Base-by-base conservation (phyloP, 2,329 filamentous ascomycete species). In the Colletotrichum camelliae region DNA sequence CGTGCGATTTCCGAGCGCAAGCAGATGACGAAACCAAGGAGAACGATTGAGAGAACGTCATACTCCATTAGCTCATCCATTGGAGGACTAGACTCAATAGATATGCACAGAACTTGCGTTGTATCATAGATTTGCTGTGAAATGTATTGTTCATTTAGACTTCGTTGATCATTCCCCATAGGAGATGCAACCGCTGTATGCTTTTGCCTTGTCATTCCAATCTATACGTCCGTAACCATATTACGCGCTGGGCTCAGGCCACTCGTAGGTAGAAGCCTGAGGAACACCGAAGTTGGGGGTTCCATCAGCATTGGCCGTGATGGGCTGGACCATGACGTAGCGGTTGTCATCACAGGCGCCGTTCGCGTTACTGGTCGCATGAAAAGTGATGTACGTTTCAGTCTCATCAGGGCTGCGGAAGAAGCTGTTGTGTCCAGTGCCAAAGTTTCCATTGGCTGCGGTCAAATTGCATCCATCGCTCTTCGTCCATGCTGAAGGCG, bases 341-440 rank as follows among this genome's bases (percentile, higher is more conserved):
- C 90, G 81, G 6, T 85, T 88, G 2, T 87, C 85, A 74, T 91
- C 89, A 71, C 90, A 92, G 1, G 87, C 85, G 1, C 90, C 90
- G 0, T 81, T 82, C 13, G 84, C 82, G 74, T 86, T 88, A 2
- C 84, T 82, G 1, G 89, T 91, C 1, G 90, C 90, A 77, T 92
- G 89, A 80, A 89, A 92, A 0, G 89, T 87, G 67, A 89, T 90
- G 87, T 87, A 92, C 4, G 86, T 88, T 81, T 91, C 85, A 1
- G 82, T 87, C 4, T 86, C 88, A 76, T 91, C 89, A 0, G 90
- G 89, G 77, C 88, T 91, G 33, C 81, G 83, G 82, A 92, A 91
- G 85, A 92, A 92, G 4, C 88, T 89, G 78, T 91, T 91, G 76
- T 91, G 89, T 0, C 89, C 90, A 0, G 89, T 88, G 16, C 90